A percentile compares a stretch with the other conserved stretches of the same genome.
Conservation (phyloP, 257 asterid species). For the Solanum etuberosum region DNA sequence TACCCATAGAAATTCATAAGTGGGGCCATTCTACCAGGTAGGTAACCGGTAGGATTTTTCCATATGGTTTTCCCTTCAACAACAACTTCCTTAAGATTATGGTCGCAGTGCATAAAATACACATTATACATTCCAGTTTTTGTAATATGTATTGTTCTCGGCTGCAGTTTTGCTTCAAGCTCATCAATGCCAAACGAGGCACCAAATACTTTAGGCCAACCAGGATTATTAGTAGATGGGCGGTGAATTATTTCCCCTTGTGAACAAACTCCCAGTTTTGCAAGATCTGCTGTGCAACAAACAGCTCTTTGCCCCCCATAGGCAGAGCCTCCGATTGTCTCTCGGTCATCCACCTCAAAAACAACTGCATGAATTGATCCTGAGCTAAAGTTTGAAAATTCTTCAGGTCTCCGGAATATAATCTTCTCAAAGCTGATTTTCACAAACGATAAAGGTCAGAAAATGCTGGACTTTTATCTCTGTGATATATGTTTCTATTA, state of each 20-base stretch:
- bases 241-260: constrained; percentile 74
- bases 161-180: constrained; percentile 39
- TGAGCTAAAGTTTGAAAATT: constrained; percentile 63
- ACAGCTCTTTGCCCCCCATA: constrained; percentile 97
- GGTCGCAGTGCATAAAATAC: constrained; percentile 86
- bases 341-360: constrained; percentile 90
- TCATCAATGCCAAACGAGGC: constrained; percentile 50
- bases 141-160: constrained; percentile 58
- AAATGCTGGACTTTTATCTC: background rate
- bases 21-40: constrained; percentile 99
- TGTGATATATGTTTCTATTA: background rate
- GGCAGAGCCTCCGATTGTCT: constrained; percentile 86
- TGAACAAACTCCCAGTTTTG: constrained; percentile 84
- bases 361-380: constrained; percentile 57
- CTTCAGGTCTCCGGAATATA: constrained; percentile 61
- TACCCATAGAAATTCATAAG: constrained; percentile 75
- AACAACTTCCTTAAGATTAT: constrained; percentile 53
- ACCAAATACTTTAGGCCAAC: constrained; percentile 83
- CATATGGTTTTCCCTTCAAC: constrained; percentile 81
- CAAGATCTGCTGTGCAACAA: constrained; percentile 84
- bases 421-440: constrained; percentile 64
- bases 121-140: constrained; percentile 93
- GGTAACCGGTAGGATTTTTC: constrained; percentile 88
- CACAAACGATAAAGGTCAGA: background rate
- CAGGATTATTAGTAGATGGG: constrained; percentile 56